Base-by-base conservation (phyloP, 2,329 filamentous ascomycete genomes). In the Xenosphaeropsis pyriputrescens region DNA sequence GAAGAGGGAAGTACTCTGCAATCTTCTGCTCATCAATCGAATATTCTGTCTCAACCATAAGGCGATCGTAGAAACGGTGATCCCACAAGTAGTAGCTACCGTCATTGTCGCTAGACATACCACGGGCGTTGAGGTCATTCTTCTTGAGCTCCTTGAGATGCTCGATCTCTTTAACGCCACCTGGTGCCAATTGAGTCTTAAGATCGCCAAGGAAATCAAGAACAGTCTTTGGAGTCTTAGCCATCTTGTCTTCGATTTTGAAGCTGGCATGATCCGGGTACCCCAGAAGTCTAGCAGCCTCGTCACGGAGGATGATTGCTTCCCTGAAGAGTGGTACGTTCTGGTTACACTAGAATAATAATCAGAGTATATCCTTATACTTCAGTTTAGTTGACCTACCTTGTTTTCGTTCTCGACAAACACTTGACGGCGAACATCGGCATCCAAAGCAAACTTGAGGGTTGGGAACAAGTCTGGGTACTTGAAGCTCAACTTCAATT, bases 81-180 rank as follows among this genome's bases (percentile, higher is more conserved):
- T 91, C 84, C 84, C 85, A 91, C 31, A 88, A 70, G 57, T 83
- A 89, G 57, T 88, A 85, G 47, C 75, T 75, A 35, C 70, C 74
- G 47, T 84, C 79, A 38, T 71, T 68, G 3, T 65, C 59, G 34
- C 58, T 53, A 6, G 55, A 53, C 6, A 75, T 48, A 7, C 70
- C 70, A 18, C 75, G 68, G 15, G 68, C 63, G 48, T 74, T 67
- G 38, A 72, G 65, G 46, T 86, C 79, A 39, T 69, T 64, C 60
- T 81, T 75, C 68, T 91, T 91, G 48, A 88, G 64, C 45, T 74
- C 69, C 43, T 79, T 66, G n/a, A 93, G 64, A 49, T 78, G 75
- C 33, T 70, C 64, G 32, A 75, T 73, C 58, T 91, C 84, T 55
- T 79, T 75, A 40, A 67, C 60, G 17, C 82, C 84, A 18, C 83